These are phyloP conservation scores for Salix dunnii DNA, from an alignment of 345 rosid genomes.

Conservation along the genomic window DNA sequence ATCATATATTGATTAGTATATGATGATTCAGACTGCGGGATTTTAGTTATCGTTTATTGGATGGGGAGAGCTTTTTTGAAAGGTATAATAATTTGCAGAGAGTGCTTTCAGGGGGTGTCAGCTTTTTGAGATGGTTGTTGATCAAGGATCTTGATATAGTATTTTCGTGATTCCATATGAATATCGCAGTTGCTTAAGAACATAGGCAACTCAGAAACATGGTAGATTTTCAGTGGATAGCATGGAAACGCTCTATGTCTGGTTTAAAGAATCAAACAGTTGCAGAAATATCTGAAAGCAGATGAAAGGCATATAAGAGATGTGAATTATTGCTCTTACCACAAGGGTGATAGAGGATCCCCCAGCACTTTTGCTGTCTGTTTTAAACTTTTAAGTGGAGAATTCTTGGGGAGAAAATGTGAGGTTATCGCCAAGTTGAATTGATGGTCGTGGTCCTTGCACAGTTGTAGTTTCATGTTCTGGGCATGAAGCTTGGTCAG, in stretches of 20 bases:
- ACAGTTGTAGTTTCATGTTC: not conserved
- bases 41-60: not conserved
- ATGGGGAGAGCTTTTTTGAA: not conserved
- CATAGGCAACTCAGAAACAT: not conserved
- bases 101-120: not conserved
- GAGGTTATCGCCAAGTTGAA: not conserved
- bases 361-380: not conserved
- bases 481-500: not conserved
- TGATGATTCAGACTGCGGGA: not conserved
- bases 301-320: not conserved
- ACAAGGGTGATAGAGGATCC: conserved; percentile 12
- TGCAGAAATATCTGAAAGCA: not conserved
- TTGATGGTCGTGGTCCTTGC: not conserved
- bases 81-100: not conserved
- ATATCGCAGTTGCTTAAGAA: not conserved
- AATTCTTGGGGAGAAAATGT: not conserved
- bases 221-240: not conserved
- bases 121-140: not conserved
- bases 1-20: too few species aligned
- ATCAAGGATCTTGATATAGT: not conserved
- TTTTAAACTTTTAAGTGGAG: not conserved
- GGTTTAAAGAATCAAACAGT: not conserved
- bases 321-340: not conserved
- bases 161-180: not conserved
- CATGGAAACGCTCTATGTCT: conserved; percentile 3